Percentiles rank a stretch among this genome's conserved stretches.
Conservation (phyloP, 2,329 filamentous ascomycete species). For the Triangularia setosa region DNA sequence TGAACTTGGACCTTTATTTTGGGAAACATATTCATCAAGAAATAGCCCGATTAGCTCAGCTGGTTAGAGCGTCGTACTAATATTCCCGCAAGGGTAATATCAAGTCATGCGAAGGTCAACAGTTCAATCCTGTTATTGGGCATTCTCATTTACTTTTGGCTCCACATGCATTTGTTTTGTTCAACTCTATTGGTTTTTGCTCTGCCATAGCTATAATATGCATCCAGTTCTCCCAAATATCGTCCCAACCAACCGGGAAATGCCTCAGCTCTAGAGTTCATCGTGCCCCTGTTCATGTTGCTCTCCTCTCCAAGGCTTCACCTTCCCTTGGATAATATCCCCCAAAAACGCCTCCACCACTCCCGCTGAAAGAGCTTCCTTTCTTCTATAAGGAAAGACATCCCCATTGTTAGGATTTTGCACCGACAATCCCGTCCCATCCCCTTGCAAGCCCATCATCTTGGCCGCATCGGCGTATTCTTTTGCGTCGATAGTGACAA, state of each 20-base stretch:
- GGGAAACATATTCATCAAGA: neutral
- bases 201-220: too few relatives aligned
- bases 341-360: conserved; percentile 41
- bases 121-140: conserved; percentile 17
- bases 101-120: conserved; percentile 14
- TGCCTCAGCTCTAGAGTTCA: conserved; percentile 13
- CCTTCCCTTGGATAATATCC: conserved; percentile 42
- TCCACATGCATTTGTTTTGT: too few relatives aligned
- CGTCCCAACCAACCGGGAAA: too few relatives aligned
- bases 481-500: conserved; percentile 43
- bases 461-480: conserved; percentile 44
- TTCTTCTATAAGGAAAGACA: conserved; percentile 24
- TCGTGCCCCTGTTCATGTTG: conserved; percentile 13
- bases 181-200: too few relatives aligned
- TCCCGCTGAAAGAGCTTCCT: conserved; percentile 31
- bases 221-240: too few relatives aligned
- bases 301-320: conserved; percentile 33
- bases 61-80: conserved; percentile 14
- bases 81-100: conserved; percentile 1
- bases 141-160: conserved; percentile 1
- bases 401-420: neutral
- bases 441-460: conserved; percentile 37
- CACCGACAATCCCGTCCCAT: conserved; percentile 40
- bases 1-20: neutral
- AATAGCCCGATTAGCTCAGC: conserved; percentile 14